phyloP scores from a whole-genome alignment of 2,329 filamentous ascomycete species.

The Aphanoascus verrucosus region DNA sequence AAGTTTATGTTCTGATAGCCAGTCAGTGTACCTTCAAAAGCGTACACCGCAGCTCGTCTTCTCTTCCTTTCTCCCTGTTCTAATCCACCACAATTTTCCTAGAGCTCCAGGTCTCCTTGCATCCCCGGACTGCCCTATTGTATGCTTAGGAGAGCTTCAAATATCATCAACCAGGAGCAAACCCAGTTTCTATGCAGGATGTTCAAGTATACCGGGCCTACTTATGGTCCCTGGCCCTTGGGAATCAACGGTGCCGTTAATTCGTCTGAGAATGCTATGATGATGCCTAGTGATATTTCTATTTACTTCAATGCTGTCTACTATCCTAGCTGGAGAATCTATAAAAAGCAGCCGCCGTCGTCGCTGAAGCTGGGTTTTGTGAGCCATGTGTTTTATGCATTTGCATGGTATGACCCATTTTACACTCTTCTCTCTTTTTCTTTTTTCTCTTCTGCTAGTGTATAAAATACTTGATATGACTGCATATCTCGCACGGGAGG shows the following conservation, averaged over 20 bases:
- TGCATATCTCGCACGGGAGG: neutral
- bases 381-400: constrained; percentile 74
- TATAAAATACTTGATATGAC: constrained; percentile 1
- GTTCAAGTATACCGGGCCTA: constrained; percentile 8
- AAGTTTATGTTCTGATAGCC: neutral
- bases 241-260: constrained; percentile 4
- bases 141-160: neutral
- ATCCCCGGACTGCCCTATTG: neutral
- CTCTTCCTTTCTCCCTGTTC: neutral
- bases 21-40: neutral
- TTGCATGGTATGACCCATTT: constrained; percentile 46
- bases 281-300: constrained; percentile 27
- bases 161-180: neutral
- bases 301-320: constrained; percentile 61
- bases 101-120: neutral
- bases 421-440: neutral
- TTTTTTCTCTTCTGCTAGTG: too few relatives aligned
- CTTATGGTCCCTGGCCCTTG: constrained; percentile 8
- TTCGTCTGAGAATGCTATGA: constrained; percentile 6
- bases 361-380: constrained; percentile 65
- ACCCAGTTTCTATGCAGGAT: constrained; percentile 4
- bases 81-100: neutral
- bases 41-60: neutral
- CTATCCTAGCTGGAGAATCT: constrained; percentile 70
- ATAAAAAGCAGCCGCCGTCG: constrained; percentile 61